Base-by-base conservation (phyloP, 2,329 filamentous ascomycete species). In the Exophiala xenobiotica region DNA sequence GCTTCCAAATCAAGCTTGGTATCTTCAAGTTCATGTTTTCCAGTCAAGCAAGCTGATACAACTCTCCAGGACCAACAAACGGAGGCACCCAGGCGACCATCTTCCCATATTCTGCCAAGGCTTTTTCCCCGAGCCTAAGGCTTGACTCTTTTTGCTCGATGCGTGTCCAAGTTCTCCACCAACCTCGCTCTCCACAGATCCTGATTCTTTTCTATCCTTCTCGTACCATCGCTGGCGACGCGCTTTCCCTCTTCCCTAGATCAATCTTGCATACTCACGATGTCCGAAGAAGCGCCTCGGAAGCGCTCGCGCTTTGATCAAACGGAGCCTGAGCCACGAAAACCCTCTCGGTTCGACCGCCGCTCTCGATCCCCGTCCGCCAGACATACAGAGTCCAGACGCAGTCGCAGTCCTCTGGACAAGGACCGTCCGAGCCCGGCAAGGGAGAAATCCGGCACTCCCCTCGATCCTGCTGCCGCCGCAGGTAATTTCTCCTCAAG, bases 221-320 rank as follows among this genome's bases (percentile, higher is more conserved):
- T 16, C 29, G 29, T 33, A 33, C 16, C 16, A n/a, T n/a, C n/a
- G n/a, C n/a, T n/a, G n/a, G n/a, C n/a, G n/a, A n/a, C n/a, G n/a
- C n/a, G n/a, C n/a, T n/a, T n/a, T n/a, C n/a, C n/a, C 24, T 35
- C 20, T 35, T 29, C 19, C 18, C 12, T 46, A 24, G 16, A 24
- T 24, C 19, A 9, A 16, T 27, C 7, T 14, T 12, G 8, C 12
- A 38, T 33, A 20, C 39, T 42, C 44, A 41, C 19, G 16, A 62
- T 62, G 60, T 58, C 58, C n/a, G 58, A 62, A 35, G 60, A 60
- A 26, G 56, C 56, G 9, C 60, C 60, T 23, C 46, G 58, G 14
- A 95, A 95, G 77, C 87, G 90, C 57, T 96, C 90, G 66, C 90
- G 92, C 70, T 96, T 97, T 72, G 92, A 97, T 68, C 89, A 95